Conservation (phyloP, 2,329 filamentous ascomycete species). For the Fusarium oxysporum region DNA sequence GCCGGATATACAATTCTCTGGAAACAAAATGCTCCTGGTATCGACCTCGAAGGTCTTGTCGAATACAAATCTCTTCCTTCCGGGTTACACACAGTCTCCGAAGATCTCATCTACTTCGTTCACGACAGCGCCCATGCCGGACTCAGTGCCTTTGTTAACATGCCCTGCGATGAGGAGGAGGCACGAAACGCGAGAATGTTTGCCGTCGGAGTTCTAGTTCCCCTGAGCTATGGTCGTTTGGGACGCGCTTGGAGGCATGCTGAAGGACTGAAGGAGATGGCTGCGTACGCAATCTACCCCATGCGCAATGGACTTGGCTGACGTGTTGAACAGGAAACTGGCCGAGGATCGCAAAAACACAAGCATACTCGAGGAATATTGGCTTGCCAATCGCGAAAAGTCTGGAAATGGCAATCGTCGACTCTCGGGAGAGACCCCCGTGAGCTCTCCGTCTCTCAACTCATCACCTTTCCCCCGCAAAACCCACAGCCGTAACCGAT, state of each 20-base stretch:
- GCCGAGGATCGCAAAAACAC: conserved; percentile 74
- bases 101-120: conserved; percentile 94
- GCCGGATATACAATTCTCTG: conserved; percentile 91
- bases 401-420: conserved; percentile 50
- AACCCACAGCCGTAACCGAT: conserved; percentile 67
- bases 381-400: conserved; percentile 67
- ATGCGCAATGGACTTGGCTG: conserved; percentile 30
- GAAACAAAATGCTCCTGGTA: conserved; percentile 77
- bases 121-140: conserved; percentile 84
- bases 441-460: conserved; percentile 62
- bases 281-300: conserved; percentile 64
- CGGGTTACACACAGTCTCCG: conserved; percentile 86
- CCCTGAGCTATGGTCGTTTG: conserved; percentile 84
- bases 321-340: conserved; percentile 61
- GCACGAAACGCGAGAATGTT: conserved; percentile 93
- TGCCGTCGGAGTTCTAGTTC: conserved; percentile 89
- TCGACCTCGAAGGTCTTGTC: conserved; percentile 85
- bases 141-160: conserved; percentile 90
- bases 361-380: conserved; percentile 79
- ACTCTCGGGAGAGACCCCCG: conserved; percentile 59
- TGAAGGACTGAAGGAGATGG: conserved; percentile 78
- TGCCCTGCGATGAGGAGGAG: conserved; percentile 78
- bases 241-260: conserved; percentile 93
- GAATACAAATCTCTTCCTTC: conserved; percentile 98
- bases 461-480: conserved; percentile 50